Evolutionary conservation across 2,329 filamentous ascomycete species (phyloP), one percentile per base, ranked within the genome.

Genomic region (Magnaporthiopsis incrustans): DNA sequence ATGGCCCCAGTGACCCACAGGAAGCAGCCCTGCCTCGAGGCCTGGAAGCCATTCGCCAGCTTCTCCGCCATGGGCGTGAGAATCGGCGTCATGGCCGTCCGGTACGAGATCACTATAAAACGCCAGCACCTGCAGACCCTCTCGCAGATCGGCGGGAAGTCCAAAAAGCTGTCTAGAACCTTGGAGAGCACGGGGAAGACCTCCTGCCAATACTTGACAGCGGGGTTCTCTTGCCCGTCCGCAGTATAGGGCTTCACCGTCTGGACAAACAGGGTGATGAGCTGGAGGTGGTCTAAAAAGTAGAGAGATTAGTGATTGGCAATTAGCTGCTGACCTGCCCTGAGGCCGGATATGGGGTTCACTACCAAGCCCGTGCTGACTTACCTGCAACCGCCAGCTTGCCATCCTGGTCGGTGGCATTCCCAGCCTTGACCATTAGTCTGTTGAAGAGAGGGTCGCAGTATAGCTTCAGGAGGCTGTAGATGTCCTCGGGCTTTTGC

Each of bases 1-100:
- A 99, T 96, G 11, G 94, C 92, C 68, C 93, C 91, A 2, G 94
- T 97, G 1, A 95, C 94, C 95, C 95, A 99, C n/a, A 99, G 82
- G 82, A 99, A 99, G 74, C 94, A 97, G 15, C 95, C 95, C 76
- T 99, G 94, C 66, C 88, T 86, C 14, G 94, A 97, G 25, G 85
- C 83, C 64, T 89, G 84, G 74, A 99, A 99, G 5, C 94, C 93
- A 67, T 83, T 84, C 1, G 57, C 91, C 65, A 99, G 84, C 76
- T 94, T 96, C 70, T 94, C 90, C 25, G 95, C 96, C 77, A 99
- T 87, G 26, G 87, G 84, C 1, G 90, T 90, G 59, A 99, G 82
- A 59, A 99, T 79, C 30, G 94, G 92, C 18, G 89, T 86, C 81
- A 96, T 96, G 62, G 90, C 90, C 2, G 89, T 95, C 68, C 95